A percentile compares a stretch with the other conserved stretches of the same genome.
Conservation (phyloP, 2,329 filamentous ascomycete genomes). For the Phialemonium atrogriseum region DNA sequence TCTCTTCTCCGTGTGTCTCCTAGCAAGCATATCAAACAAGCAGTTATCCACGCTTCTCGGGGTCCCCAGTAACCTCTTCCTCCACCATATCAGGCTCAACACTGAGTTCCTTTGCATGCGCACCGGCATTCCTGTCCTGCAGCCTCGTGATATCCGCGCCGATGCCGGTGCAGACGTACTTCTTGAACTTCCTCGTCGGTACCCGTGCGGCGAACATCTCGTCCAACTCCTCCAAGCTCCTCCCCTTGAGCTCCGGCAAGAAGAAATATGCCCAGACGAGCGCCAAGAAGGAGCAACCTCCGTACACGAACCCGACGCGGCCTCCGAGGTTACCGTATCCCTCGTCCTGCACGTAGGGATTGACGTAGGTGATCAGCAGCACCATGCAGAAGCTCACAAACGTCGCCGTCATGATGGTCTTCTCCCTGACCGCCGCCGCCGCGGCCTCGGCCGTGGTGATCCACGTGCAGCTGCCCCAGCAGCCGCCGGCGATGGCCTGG, state of each 20-base stretch:
- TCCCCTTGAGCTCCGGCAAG: neutral
- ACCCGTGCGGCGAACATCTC: constrained; percentile 1
- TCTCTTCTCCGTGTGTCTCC: no score
- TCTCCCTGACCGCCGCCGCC: constrained; percentile 18
- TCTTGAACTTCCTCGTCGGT: constrained; percentile 1
- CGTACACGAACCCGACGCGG: neutral
- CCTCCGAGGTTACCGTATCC: constrained; percentile 20
- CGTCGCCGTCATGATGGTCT: constrained; percentile 17
- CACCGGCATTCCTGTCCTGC: no score
- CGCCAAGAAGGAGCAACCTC: neutral
- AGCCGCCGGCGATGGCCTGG: no score
- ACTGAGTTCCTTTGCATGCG: no score
- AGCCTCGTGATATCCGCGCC: no score
- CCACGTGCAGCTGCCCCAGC: no score
- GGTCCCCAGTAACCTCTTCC: no score
- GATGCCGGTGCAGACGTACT: no score
- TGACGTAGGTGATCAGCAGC: constrained; percentile 20
- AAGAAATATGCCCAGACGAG: constrained; percentile 1
- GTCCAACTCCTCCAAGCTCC: constrained; percentile 1
- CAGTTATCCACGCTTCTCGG: no score
- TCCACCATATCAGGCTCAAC: no score
- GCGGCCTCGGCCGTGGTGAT: constrained; percentile 19
- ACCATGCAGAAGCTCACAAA: constrained; percentile 17
- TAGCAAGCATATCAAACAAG: no score
- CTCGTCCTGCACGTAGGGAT: constrained; percentile 18